These are phyloP conservation scores for Gossypium davidsonii DNA, from an alignment of 441 rosid species.

Conservation along the genomic window DNA sequence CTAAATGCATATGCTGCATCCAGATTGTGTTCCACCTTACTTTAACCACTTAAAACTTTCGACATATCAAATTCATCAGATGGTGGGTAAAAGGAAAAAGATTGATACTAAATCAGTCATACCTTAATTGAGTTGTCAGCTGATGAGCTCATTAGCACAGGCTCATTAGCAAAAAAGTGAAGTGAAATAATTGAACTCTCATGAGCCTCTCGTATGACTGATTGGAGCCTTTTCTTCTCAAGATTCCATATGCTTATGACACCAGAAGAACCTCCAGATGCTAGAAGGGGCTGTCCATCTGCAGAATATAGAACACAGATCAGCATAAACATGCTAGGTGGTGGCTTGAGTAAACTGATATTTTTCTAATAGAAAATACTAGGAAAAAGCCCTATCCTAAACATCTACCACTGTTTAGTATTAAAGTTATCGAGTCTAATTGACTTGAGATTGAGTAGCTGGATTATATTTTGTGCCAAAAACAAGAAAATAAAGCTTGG, in stretches of 20 bases:
- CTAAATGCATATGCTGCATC: background rate
- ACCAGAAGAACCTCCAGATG: constrained; percentile 92
- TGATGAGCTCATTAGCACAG: constrained; percentile 91
- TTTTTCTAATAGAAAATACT: background rate
- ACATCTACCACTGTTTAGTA: background rate
- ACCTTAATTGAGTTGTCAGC: constrained; percentile 92
- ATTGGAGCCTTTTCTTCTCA: constrained; percentile 77
- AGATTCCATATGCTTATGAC: constrained; percentile 98
- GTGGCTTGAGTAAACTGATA: background rate
- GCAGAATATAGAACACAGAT: constrained; percentile 12
- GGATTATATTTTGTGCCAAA: background rate
- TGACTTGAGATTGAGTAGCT: background rate
- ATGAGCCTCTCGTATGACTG: constrained; percentile 91
- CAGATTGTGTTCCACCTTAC: background rate
- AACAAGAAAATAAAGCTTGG: background rate
- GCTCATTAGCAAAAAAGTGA: constrained; percentile 91
- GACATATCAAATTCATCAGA: background rate
- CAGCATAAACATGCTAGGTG: background rate
- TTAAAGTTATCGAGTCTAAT: too few relatives aligned
- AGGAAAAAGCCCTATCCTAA: background rate
- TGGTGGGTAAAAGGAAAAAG: background rate
- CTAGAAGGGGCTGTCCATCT: constrained; percentile 96
- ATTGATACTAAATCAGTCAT: constrained; percentile 18
- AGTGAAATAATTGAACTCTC: constrained; percentile 70
- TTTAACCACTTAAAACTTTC: background rate